Evolutionary conservation across 1,284 basidiomycete species (phyloP), one percentile per base, ranked within the genome.

Genomic region (Boletus sp.): DNA sequence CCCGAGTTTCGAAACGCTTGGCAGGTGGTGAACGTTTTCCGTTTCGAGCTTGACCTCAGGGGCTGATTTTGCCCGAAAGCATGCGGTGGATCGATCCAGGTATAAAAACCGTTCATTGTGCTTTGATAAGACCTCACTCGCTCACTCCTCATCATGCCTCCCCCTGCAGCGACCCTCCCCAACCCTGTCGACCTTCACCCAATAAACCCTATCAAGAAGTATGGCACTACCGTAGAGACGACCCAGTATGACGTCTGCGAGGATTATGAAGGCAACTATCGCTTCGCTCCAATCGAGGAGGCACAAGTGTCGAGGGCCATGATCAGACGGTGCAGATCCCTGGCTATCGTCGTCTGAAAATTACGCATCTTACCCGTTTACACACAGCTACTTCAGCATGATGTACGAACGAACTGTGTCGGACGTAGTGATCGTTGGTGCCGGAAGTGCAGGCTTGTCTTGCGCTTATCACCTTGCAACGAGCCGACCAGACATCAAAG

Each of bases 371-470:
- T 12, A 57, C 40, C 37, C 4, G 37, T 29, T 37, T 30, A 5
- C 42, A 4, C 19, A 25, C 55, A 85, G 82, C 50, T 85, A 86
- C 72, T 86, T 84, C 66, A 75, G 75, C 58, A 76, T 68, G 54
- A 84, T 87, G 82, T 86, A 88, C 63, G 84, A 88, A 37, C 74
- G 84, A 36, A 79, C 77, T 25, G 70, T 91, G 10, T 88, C 86
- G 23, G 89, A 91, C 60, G 80, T 91, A 12, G 84, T 90, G 41
- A 83, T 91, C 58, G 75, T 91, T 54, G 89, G 88, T 13, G 87
- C 86, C 5, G 88, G 90, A 34, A 87, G 82, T 49, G 87, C 88
- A 14, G 88, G 88, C 25, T 71, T 91, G 37, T 85, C 84, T 8
- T 89, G 84, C 59, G 89, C 88, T 19, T 91, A 89, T 69, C 78